Evolutionary conservation across 2,329 filamentous ascomycete species (phyloP).

Genomic region (Fusarium tupiense): DNA sequence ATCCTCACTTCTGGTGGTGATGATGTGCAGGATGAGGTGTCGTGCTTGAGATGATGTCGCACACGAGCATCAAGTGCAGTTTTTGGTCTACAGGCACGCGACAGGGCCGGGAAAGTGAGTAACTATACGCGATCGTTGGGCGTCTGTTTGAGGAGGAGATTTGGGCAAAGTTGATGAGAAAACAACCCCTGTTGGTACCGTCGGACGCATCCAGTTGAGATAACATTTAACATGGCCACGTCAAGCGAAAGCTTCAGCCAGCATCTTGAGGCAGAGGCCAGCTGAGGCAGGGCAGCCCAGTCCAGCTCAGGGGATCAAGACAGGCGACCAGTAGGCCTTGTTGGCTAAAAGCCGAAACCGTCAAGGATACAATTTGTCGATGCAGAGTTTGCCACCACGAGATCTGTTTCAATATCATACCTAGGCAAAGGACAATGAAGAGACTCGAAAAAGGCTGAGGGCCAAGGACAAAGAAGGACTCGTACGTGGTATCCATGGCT

Average conservation of each 20-base stretch:
- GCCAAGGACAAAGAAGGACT: neutral
- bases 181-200: constrained; percentile 8
- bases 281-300: constrained; percentile 18
- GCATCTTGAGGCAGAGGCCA: constrained; percentile 1
- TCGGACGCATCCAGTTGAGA: constrained; percentile 11
- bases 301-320: neutral
- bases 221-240: constrained; percentile 18
- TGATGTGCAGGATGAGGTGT: constrained; percentile 40
- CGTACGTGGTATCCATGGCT: neutral
- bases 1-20: constrained; percentile 21
- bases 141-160: constrained; percentile 4
- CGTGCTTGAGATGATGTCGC: constrained; percentile 35
- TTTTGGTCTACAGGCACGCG: constrained; percentile 26
- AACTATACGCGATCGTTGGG: constrained; percentile 6
- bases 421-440: neutral
- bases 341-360: neutral
- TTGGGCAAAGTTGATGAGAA: constrained; percentile 12
- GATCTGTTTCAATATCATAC: neutral
- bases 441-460: neutral
- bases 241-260: constrained; percentile 8
- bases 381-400: neutral
- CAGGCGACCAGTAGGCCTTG: neutral
- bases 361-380: neutral
- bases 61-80: constrained; percentile 28
- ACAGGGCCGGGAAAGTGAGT: constrained; percentile 6